Conservation (phyloP, 2,329 filamentous ascomycete genomes). For the Apiospora kogelbergensis region DNA sequence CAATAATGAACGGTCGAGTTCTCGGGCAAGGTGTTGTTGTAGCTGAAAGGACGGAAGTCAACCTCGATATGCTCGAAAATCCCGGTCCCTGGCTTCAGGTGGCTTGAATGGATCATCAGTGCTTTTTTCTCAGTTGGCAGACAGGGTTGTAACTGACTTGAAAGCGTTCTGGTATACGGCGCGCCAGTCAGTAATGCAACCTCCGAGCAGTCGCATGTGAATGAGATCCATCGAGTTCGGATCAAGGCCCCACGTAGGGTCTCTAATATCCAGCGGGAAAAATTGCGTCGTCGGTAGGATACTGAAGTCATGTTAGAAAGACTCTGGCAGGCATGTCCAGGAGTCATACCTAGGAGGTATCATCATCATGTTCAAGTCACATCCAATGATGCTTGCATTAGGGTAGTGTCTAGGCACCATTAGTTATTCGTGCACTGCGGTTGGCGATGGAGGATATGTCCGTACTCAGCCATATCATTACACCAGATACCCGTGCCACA, state of each 20-base stretch:
- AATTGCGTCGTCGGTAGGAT: constrained; percentile 44
- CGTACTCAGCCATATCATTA: constrained; percentile 79
- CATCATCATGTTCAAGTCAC: constrained; percentile 35
- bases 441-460: constrained; percentile 12
- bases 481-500: constrained; percentile 92
- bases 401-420: neutral
- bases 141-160: constrained; percentile 45
- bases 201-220: constrained; percentile 76
- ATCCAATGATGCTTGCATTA: constrained; percentile 32
- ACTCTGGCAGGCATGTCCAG: neutral
- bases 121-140: neutral
- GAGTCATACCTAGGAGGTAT: constrained; percentile 33
- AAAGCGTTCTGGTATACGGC: constrained; percentile 71
- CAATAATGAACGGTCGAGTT: constrained; percentile 64
- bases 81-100: constrained; percentile 74
- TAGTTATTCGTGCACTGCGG: neutral
- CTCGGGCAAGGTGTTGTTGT: constrained; percentile 60
- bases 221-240: constrained; percentile 73
- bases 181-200: constrained; percentile 76
- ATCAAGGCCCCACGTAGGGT: constrained; percentile 60
- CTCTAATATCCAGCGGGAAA: constrained; percentile 74
- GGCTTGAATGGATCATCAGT: constrained; percentile 46
- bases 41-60: constrained; percentile 74
- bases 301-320: neutral
- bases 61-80: constrained; percentile 88